Conservation (phyloP, 1,284 basidiomycete genomes). For the Wolfiporia cocos region DNA sequence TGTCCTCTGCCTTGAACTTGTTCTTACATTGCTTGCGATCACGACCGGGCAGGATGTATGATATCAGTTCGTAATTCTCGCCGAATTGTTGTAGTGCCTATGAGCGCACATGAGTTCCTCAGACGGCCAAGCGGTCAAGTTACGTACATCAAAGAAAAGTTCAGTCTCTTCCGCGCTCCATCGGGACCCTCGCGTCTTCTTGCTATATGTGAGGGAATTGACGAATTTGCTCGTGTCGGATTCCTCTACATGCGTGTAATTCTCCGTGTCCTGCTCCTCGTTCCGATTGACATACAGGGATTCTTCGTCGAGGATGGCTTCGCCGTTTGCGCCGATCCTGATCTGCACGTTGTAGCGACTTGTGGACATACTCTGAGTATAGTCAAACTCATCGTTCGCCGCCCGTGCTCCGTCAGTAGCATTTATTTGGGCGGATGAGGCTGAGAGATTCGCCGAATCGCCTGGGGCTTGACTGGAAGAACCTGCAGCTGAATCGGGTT, state of each 20-base stretch:
- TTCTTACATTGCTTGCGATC: conserved; percentile 85
- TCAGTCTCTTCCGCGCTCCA: conserved; percentile 88
- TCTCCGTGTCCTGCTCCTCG: conserved; percentile 54
- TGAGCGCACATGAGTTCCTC: not conserved
- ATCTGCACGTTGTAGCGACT: conserved; percentile 78
- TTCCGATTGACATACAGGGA: conserved; percentile 71
- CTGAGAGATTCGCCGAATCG: conserved; percentile 3
- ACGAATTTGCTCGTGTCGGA: conserved; percentile 79
- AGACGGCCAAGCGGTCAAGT: too few relatives aligned
- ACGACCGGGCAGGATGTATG: conserved; percentile 79
- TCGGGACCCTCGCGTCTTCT: conserved; percentile 67
- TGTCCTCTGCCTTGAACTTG: conserved; percentile 88
- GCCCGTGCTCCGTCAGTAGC: conserved; percentile 9
- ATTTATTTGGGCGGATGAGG: conserved; percentile 1
- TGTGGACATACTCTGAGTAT: conserved; percentile 52
- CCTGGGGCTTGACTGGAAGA: too few relatives aligned
- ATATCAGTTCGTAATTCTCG: conserved; percentile 89
- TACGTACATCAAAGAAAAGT: conserved; percentile 72
- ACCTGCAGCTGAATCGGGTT: too few relatives aligned
- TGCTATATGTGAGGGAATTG: conserved; percentile 80
- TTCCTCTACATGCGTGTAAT: conserved; percentile 79
- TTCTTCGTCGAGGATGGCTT: conserved; percentile 77
- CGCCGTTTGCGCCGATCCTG: conserved; percentile 75
- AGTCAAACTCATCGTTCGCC: conserved; percentile 53
- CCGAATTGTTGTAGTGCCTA: conserved; percentile 85